phyloP scores from a whole-genome alignment of 495 filamentous ascomycete species.

The Hypoxylon perforatum region DNA sequence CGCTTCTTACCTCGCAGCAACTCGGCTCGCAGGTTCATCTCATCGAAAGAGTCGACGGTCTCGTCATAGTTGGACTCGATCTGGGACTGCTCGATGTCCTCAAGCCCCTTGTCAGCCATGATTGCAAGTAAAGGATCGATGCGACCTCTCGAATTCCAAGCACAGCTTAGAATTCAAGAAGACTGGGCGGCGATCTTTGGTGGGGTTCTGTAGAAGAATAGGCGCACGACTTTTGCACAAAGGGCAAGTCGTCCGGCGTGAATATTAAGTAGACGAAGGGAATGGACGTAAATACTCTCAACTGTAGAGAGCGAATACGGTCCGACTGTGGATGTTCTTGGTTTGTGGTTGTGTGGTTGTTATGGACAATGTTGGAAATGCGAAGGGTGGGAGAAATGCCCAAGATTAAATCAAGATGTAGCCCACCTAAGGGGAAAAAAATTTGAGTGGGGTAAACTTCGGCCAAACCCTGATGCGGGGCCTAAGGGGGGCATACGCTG shows the following conservation, averaged over 20 bases:
- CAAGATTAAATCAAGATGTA: constrained; percentile 29
- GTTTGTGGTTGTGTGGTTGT: constrained; percentile 41
- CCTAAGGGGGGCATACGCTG: not conserved
- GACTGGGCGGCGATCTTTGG: constrained; percentile 47
- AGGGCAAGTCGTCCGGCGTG: constrained; percentile 52
- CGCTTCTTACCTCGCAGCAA: constrained; percentile 86
- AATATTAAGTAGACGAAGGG: constrained; percentile 53
- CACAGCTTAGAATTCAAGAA: constrained; percentile 69
- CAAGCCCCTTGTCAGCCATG: constrained; percentile 98
- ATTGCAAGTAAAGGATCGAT: constrained; percentile 72
- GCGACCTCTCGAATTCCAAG: constrained; percentile 76
- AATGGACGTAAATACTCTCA: constrained; percentile 56
- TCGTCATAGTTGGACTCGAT: constrained; percentile 99
- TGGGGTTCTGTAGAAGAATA: constrained; percentile 57
- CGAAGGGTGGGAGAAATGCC: constrained; percentile 48
- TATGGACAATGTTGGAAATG: constrained; percentile 43
- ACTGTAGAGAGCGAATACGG: constrained; percentile 58
- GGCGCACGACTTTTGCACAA: constrained; percentile 52
- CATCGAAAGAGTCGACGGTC: constrained; percentile 97
- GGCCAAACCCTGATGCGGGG: constrained; percentile 44
- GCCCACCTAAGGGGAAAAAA: constrained; percentile 44
- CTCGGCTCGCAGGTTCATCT: constrained; percentile 96
- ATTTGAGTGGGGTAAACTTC: constrained; percentile 48
- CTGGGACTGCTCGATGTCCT: constrained; percentile 89
- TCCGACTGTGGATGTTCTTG: constrained; percentile 42